Percentiles rank a stretch among this genome's conserved stretches.
phyloP scores from a whole-genome alignment of 2,329 filamentous ascomycete genomes.

The Fusarium tanahbumbuense region DNA sequence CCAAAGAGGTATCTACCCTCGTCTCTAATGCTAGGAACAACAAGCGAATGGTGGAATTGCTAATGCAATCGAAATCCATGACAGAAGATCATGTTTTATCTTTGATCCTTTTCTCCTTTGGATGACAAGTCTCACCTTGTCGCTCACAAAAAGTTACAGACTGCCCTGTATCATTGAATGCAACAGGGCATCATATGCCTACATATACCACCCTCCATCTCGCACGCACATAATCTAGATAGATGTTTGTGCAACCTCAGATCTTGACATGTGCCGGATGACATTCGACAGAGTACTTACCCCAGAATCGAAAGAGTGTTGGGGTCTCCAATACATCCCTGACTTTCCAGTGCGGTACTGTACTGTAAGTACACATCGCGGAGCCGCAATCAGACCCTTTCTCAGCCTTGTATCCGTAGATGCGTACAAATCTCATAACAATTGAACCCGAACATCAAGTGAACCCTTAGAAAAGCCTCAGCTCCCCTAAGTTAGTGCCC shows the following conservation, averaged over 20 bases:
- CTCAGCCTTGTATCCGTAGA: constrained; percentile 14
- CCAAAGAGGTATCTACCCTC: constrained; percentile 6
- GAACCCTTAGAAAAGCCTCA: constrained; percentile 8
- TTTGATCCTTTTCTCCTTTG: constrained; percentile 14
- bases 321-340: constrained; percentile 3
- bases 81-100: constrained; percentile 27
- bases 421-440: constrained; percentile 6
- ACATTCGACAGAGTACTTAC: constrained; percentile 6
- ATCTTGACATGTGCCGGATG: constrained; percentile 25
- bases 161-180: not conserved
- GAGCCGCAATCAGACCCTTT: constrained; percentile 31
- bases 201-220: not conserved
- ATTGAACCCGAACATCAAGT: not conserved
- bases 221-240: constrained; percentile 8
- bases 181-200: not conserved
- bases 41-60: constrained; percentile 22
- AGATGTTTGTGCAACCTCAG: constrained; percentile 3
- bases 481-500: constrained; percentile 24
- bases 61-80: constrained; percentile 40
- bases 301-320: constrained; percentile 13
- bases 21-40: not conserved
- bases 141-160: not conserved
- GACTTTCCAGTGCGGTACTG: not conserved
- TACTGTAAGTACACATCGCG: constrained; percentile 15
- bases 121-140: constrained; percentile 15